Evolutionary conservation across 805 yeast species (phyloP).

Genomic region (Saturnispora quitensis): DNA sequence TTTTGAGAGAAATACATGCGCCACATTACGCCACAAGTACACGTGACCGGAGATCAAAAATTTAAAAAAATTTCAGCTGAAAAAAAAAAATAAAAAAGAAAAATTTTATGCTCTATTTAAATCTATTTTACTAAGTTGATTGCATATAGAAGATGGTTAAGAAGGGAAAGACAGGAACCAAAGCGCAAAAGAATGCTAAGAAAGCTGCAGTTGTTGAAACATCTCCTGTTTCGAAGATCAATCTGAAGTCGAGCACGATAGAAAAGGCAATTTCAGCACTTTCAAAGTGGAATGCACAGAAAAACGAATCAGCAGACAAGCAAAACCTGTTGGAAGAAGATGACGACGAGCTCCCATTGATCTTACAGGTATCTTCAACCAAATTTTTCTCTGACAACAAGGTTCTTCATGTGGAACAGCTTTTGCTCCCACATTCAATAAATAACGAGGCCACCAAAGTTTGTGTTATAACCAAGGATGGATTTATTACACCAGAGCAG

Average conservation of each 20-base stretch:
- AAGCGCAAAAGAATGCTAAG: neutral
- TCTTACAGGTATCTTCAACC: conserved; percentile 55
- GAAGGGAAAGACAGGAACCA: conserved; percentile 7
- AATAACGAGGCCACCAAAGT: conserved; percentile 34
- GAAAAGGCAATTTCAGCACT: conserved; percentile 57
- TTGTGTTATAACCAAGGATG: conserved; percentile 66
- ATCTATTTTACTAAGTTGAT: neutral
- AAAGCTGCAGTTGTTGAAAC: conserved; percentile 4
- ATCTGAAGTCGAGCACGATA: conserved; percentile 21
- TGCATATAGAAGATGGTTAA: conserved; percentile 2
- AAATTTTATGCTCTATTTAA: neutral
- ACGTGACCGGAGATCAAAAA: neutral
- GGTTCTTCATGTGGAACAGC: conserved; percentile 46
- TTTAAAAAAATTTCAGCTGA: neutral
- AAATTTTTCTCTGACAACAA: conserved; percentile 53
- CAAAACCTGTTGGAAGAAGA: conserved; percentile 55
- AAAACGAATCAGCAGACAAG: conserved; percentile 16
- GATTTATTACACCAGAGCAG: conserved; percentile 35
- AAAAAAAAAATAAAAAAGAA: conserved; percentile 1
- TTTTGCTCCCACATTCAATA: conserved; percentile 40
- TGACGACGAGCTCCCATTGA: conserved; percentile 42
- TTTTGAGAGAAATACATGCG: neutral
- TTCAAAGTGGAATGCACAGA: conserved; percentile 42
- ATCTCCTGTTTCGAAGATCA: conserved; percentile 15
- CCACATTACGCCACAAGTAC: neutral